Evolutionary conservation across 108 stramenopile genomes (phyloP).

Genomic region (Nannochloropsis gaditana): DNA sequence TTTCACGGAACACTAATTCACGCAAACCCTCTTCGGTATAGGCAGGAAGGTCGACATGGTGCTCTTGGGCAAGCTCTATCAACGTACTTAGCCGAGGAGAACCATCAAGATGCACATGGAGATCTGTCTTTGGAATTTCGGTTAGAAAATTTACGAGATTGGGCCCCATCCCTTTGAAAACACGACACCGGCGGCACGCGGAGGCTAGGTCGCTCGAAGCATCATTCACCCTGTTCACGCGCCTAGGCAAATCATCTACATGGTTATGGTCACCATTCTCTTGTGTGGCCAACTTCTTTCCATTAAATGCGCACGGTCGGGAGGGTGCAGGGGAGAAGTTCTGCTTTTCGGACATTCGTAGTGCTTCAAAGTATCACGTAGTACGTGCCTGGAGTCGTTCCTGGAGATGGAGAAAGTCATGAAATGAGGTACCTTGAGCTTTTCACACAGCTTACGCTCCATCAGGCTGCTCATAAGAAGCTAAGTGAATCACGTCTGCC

Average conservation of each 20-base stretch:
- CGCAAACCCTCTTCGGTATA: conserved; percentile 13
- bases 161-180: not conserved
- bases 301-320: too few species aligned
- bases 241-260: not conserved
- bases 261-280: not conserved
- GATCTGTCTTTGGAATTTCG: conserved; percentile 21
- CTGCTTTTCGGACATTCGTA: too few species aligned
- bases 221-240: not conserved
- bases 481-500: too few species aligned
- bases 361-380: too few species aligned
- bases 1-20: not conserved
- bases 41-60: not conserved
- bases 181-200: not conserved
- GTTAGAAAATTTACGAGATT: not conserved
- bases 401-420: too few species aligned
- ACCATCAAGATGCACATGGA: conserved; percentile 21
- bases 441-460: too few species aligned
- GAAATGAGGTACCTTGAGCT: too few species aligned
- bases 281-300: not conserved
- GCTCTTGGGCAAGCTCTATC: conserved; percentile 7
- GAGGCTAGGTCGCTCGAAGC: not conserved
- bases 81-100: conserved; percentile 12
- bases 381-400: too few species aligned
- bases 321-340: too few species aligned
- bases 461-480: too few species aligned